Percentiles rank a stretch among this genome's conserved stretches.
These are phyloP conservation scores for Reticulascus tulasneorum DNA, from an alignment of 2,329 filamentous ascomycete genomes.

Conservation along the genomic window DNA sequence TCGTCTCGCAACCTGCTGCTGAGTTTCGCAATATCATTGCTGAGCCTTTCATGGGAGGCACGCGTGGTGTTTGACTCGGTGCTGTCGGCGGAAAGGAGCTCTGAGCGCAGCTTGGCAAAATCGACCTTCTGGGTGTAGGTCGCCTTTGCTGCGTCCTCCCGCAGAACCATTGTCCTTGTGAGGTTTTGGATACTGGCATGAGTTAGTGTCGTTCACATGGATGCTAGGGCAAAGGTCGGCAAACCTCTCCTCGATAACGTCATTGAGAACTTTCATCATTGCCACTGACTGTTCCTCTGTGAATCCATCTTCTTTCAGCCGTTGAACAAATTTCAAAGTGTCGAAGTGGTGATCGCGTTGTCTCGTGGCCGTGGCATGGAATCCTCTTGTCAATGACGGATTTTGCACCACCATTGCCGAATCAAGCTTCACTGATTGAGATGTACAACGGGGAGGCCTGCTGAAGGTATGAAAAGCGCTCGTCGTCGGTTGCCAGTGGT, in stretches of 20 bases:
- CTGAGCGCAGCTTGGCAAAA: conserved; percentile 93
- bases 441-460: conserved; percentile 10
- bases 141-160: conserved; percentile 83
- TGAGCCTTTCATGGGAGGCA: conserved; percentile 84
- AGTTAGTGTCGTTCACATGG: conserved; percentile 1
- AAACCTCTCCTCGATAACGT: conserved; percentile 92
- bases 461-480: conserved; percentile 20
- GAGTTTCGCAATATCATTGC: conserved; percentile 92
- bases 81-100: conserved; percentile 86
- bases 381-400: conserved; percentile 40
- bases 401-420: conserved; percentile 25
- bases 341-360: conserved; percentile 91
- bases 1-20: conserved; percentile 88
- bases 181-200: conserved; percentile 80
- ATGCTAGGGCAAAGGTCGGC: conserved; percentile 2
- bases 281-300: conserved; percentile 92
- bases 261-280: conserved; percentile 97
- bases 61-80: conserved; percentile 87
- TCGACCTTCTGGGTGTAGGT: conserved; percentile 89
- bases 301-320: conserved; percentile 85
- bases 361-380: conserved; percentile 63
- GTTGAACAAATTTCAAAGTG: conserved; percentile 93
- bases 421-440: background rate
- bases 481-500: conserved; percentile 15
- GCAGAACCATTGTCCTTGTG: conserved; percentile 94